Base-by-base conservation (phyloP, 2,329 filamentous ascomycete genomes). In the Pseudogymnoascus sp. region DNA sequence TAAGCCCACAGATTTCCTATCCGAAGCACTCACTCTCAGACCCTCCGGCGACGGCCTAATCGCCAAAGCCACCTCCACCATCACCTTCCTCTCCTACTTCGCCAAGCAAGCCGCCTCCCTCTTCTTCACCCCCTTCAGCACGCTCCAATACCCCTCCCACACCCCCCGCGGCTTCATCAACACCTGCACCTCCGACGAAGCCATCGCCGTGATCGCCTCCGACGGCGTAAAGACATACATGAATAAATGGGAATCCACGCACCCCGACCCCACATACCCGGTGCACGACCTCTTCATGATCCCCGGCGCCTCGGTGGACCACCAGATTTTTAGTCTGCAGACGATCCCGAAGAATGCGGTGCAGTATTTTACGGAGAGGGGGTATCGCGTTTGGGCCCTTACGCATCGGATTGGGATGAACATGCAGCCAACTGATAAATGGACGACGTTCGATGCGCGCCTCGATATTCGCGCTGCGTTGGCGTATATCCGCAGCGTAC, bases 321-420 rank as follows among this genome's bases (percentile, higher is more conserved):
- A 88, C 68, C 81, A 85, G 67, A 85, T 88, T 62, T 88, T 79
- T 67, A 80, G 85, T 0, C 77, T 86, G 28, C 85, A 85, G 1
- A 88, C 85, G 1, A 85, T 88, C 63, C 78, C 79, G n/a, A 81
- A 80, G 67, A 87, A 88, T 71, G 79, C 84, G 0, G 79, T 88
- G 66, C 84, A 87, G 70, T 87, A 86, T 74, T 83, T 88, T 71
- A 83, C 79, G 2, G 76, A 80, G 1, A 81, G 80, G 0, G 86
- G 86, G 7, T 87, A 88, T 73, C 79, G 82, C 4, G 82, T 86
- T 16, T 87, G 83, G 68, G 74, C 85, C 3, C 74, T 79, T 0
- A 83, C 86, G 1, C 82, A 83, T 69, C 82, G 85, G 31, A 85
- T 87, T 67, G 83, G 84, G 31, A 78, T 79, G 67, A 71, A 82